Percentiles rank a stretch among this genome's conserved stretches.
These are phyloP conservation scores for Syzygium syzygioides DNA, from an alignment of 441 rosid genomes.

Conservation along the genomic window DNA sequence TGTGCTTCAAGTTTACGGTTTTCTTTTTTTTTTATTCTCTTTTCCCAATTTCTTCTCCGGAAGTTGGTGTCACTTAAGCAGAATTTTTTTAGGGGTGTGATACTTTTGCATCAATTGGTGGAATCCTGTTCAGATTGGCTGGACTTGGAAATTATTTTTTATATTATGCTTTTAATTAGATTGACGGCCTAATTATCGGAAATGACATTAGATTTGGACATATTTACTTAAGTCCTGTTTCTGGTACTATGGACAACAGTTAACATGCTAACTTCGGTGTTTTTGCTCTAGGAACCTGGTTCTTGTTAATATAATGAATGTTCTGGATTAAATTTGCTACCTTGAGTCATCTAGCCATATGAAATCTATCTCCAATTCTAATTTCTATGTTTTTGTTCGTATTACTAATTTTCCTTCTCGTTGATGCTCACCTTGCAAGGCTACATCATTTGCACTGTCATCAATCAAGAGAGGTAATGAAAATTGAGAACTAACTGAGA, in stretches of 20 bases:
- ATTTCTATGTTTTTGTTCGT: neutral
- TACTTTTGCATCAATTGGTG: too few relatives aligned
- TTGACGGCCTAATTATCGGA: neutral
- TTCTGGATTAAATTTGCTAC: neutral
- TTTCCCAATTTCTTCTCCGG: too few relatives aligned
- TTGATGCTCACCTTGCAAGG: neutral
- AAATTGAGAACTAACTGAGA: too few relatives aligned
- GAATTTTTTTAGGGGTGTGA: too few relatives aligned
- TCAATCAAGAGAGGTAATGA: neutral
- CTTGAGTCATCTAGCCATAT: neutral
- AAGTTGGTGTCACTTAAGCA: too few relatives aligned
- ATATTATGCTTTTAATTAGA: too few relatives aligned
- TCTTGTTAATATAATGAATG: neutral
- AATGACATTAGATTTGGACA: too few relatives aligned
- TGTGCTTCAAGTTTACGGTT: too few relatives aligned
- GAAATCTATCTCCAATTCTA: too few relatives aligned
- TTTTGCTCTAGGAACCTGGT: neutral
- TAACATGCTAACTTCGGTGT: neutral
- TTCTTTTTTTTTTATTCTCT: too few relatives aligned
- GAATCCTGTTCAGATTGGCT: too few relatives aligned
- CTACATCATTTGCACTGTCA: constrained; percentile 17
- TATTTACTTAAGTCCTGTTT: neutral
- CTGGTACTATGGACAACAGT: neutral
- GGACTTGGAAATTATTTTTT: too few relatives aligned
- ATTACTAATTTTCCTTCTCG: neutral